Evolutionary conservation across 495 filamentous ascomycete species (phyloP).

Genomic region (Chaetomium cochliodes): DNA sequence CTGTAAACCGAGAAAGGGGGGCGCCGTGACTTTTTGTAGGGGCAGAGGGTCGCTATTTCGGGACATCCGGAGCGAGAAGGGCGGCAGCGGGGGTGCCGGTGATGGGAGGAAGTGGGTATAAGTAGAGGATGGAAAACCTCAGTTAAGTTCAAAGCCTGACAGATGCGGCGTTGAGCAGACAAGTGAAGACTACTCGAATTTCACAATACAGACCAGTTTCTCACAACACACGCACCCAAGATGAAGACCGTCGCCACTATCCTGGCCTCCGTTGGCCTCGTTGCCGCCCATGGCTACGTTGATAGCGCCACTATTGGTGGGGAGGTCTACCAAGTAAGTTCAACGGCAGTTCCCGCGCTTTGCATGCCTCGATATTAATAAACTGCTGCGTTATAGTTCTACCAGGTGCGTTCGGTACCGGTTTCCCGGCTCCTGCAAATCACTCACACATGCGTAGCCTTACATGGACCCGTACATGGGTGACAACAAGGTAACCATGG

Average conservation of each 20-base stretch:
- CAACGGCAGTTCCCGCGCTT: neutral
- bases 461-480: constrained; percentile 52
- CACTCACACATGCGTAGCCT: constrained; percentile 27
- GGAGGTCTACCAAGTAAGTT: constrained; percentile 34
- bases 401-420: constrained; percentile 22
- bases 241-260: constrained; percentile 44
- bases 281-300: constrained; percentile 64
- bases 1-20: neutral
- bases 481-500: constrained; percentile 25
- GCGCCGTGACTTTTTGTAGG: neutral
- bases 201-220: neutral
- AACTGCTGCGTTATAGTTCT: constrained; percentile 20
- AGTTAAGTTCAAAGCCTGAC: neutral
- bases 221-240: constrained; percentile 4
- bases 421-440: neutral
- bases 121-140: neutral
- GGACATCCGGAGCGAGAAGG: neutral
- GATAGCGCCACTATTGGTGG: constrained; percentile 49
- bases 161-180: neutral
- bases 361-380: constrained; percentile 5
- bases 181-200: neutral
- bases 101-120: neutral
- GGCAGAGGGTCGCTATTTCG: neutral
- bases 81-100: neutral
- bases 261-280: constrained; percentile 49